Evolutionary conservation across 2,329 filamentous ascomycete genomes (phyloP).

Genomic region (Monilinia aucupariae): DNA sequence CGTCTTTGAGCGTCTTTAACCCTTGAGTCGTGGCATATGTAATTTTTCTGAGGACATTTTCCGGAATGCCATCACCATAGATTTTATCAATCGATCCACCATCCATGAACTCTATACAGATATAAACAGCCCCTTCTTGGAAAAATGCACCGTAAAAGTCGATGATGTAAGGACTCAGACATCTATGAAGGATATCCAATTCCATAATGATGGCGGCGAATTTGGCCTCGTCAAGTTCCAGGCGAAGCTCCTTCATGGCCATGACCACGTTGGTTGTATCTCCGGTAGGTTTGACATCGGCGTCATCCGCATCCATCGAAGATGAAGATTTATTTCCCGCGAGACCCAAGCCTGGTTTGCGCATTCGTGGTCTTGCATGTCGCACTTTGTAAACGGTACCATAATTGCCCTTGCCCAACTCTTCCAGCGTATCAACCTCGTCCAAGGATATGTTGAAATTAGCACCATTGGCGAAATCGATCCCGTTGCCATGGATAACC

Average conservation of each 20-base stretch:
- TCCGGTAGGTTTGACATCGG: conserved; percentile 32
- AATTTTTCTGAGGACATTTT: conserved; percentile 83
- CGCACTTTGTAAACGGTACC: conserved; percentile 96
- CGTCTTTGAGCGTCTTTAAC: conserved; percentile 87
- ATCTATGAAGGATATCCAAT: conserved; percentile 90
- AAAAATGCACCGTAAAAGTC: conserved; percentile 99
- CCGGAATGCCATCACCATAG: conserved; percentile 84
- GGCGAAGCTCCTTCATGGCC: conserved; percentile 98
- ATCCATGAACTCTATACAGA: conserved; percentile 99
- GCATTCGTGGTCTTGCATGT: conserved; percentile 62
- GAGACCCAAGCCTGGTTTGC: conserved; percentile 55
- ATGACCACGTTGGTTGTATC: conserved; percentile 67
- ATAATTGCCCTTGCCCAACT: conserved; percentile 96
- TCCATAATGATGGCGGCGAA: conserved; percentile 98
- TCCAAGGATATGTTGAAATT: conserved; percentile 93
- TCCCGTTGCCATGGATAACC: conserved; percentile 78
- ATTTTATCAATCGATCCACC: conserved; percentile 96
- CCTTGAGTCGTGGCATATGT: conserved; percentile 86
- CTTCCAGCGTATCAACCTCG: conserved; percentile 87
- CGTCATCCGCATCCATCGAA: conserved; percentile 36
- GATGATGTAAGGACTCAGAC: conserved; percentile 91
- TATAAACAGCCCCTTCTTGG: conserved; percentile 97
- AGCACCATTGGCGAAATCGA: conserved; percentile 85
- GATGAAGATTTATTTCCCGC: conserved; percentile 40
- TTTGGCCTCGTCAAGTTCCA: conserved; percentile 94